Evolutionary conservation across 805 yeast species (phyloP), one percentile per base, ranked within the genome.

Genomic region (Candida parachauliodes): DNA sequence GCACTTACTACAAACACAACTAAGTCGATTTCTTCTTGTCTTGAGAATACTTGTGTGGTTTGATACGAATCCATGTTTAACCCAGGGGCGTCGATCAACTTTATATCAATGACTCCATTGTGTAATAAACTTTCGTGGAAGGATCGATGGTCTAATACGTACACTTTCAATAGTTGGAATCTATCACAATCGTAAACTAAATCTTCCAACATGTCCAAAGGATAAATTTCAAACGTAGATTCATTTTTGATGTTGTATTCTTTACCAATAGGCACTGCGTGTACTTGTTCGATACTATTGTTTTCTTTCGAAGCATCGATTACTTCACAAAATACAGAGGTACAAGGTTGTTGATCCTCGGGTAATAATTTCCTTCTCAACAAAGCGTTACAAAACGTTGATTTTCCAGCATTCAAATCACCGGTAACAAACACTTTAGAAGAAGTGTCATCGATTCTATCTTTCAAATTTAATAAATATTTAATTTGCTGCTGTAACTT

Each of bases 301-400:
- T 91, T 91, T 30, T 80, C 85, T 19, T 54, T 57, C 15, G 78
- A 66, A 8, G 88, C 87, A 57, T 93, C 96, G 20, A 86, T 68
- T 6, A 94, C 91, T 60, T 94, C 98, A 57, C 96, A 89, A 52
- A 94, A 94, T 0, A 93, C 96, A 44, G 86, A 81, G 0, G 99
- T 93, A 52, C 97, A 88, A 2, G 99, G 99, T 55, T 93, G 95
- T 54, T 93, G 98, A 60, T 93, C 99, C 52, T 85, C 95, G 0
- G 99, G 98, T 33, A 93, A 62, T 2, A 93, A 61, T 34, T 78
- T 76, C 36, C 93, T 73, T 47, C 89, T 71, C 42, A 93, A 63
- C 28, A 93, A 65, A 1, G 96, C 91, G 55, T 93, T 93, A 60
- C 98, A 93, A 51, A 93, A 88, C 1, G 96, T 85, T 1, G 97